Evolutionary conservation across 2,329 filamentous ascomycete genomes (phyloP).

Genomic region (Colletotrichum musicola): DNA sequence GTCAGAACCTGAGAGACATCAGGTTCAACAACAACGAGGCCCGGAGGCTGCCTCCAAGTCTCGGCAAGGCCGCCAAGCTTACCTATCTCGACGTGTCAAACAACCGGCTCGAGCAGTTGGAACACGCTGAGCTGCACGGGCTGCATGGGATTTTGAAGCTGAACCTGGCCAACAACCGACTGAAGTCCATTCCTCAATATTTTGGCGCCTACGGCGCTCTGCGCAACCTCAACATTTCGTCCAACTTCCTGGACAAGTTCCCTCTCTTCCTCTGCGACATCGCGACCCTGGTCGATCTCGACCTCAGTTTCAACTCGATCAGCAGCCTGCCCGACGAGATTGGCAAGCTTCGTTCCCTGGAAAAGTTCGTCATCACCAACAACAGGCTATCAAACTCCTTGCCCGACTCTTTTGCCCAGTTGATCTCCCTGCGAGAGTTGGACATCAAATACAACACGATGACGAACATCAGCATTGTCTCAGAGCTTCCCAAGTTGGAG

Average conservation of each 20-base stretch:
- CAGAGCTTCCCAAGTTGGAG: slow-evolving; percentile 86
- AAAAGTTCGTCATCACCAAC: slow-evolving; percentile 95
- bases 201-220: slow-evolving; percentile 85
- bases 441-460: slow-evolving; percentile 96
- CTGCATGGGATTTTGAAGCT: slow-evolving; percentile 85
- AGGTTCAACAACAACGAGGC: slow-evolving; percentile 97
- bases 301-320: slow-evolving; percentile 97
- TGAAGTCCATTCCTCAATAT: slow-evolving; percentile 82
- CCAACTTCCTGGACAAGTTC: slow-evolving; percentile 89
- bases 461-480: slow-evolving; percentile 87
- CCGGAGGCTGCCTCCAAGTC: slow-evolving; percentile 83
- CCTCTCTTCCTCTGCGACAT: slow-evolving; percentile 88
- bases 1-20: slow-evolving; percentile 91
- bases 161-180: slow-evolving; percentile 92
- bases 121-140: slow-evolving; percentile 83
- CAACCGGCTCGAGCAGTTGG: slow-evolving; percentile 88
- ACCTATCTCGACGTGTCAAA: slow-evolving; percentile 96
- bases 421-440: slow-evolving; percentile 86
- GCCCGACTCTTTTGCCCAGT: slow-evolving; percentile 77
- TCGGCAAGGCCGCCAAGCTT: slow-evolving; percentile 83
- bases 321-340: slow-evolving; percentile 81
- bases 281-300: slow-evolving; percentile 87
- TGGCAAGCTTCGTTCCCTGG: slow-evolving; percentile 81
- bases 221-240: slow-evolving; percentile 90
- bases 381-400: slow-evolving; percentile 86